Percentiles rank a stretch among this genome's conserved stretches.
These are phyloP conservation scores for Rosellinia necatrix DNA, from an alignment of 2,329 filamentous ascomycete genomes.

Conservation along the genomic window DNA sequence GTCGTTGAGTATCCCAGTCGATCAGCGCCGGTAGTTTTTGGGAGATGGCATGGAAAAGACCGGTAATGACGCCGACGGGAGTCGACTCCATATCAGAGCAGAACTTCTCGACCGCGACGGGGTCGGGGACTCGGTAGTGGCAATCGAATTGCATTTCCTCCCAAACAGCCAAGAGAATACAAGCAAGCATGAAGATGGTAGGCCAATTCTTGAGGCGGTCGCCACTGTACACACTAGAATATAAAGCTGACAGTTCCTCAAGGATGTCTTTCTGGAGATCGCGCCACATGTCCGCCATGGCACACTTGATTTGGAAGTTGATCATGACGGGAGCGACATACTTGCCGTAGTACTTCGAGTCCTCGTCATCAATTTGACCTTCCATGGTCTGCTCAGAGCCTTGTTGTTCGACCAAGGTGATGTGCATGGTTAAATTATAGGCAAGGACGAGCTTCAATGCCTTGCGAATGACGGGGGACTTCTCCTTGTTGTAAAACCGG, in stretches of 20 bases:
- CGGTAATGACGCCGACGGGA: slow-evolving; percentile 93
- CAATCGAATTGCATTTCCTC: slow-evolving; percentile 99
- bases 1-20: slow-evolving; percentile 92
- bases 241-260: slow-evolving; percentile 87
- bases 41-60: slow-evolving; percentile 95
- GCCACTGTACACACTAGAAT: slow-evolving; percentile 97
- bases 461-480: slow-evolving; percentile 89
- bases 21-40: slow-evolving; percentile 92
- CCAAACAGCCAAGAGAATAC: slow-evolving; percentile 92
- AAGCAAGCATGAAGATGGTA: slow-evolving; percentile 96
- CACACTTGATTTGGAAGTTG: slow-evolving; percentile 99
- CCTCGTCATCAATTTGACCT: slow-evolving; percentile 83
- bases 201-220: slow-evolving; percentile 99
- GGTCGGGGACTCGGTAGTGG: slow-evolving; percentile 90
- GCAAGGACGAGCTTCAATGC: slow-evolving; percentile 92
- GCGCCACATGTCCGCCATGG: slow-evolving; percentile 97
- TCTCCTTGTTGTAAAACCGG: slow-evolving; percentile 88
- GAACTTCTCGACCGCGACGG: slow-evolving; percentile 86
- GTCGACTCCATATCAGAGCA: slow-evolving; percentile 96
- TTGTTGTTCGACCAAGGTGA: slow-evolving; percentile 91
- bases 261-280: slow-evolving; percentile 95
- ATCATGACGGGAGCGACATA: slow-evolving; percentile 96
- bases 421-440: slow-evolving; percentile 93
- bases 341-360: slow-evolving; percentile 87
- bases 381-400: slow-evolving; percentile 77